phyloP scores from a whole-genome alignment of 495 filamentous ascomycete genomes.

The Trichoderma gamsii region DNA sequence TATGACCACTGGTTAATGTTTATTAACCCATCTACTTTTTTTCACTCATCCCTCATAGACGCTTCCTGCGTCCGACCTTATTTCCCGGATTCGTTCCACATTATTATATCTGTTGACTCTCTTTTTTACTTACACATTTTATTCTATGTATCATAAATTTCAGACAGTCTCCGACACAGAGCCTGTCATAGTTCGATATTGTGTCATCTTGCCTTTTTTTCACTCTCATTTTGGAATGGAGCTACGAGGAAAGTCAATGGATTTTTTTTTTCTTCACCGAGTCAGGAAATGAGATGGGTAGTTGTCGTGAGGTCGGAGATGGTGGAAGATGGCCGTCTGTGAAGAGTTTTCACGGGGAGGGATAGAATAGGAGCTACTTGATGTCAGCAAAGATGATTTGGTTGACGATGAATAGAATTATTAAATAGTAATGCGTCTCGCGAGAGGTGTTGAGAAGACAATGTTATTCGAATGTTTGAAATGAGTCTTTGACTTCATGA shows the following conservation, averaged over 20 bases:
- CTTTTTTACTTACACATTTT: neutral
- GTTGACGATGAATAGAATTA: neutral
- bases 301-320: neutral
- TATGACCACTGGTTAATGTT: conserved; percentile 1
- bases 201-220: neutral
- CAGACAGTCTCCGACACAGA: neutral
- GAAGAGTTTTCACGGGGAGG: neutral
- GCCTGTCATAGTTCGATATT: neutral
- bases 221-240: neutral
- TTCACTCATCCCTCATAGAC: neutral
- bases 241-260: neutral
- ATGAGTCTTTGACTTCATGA: neutral
- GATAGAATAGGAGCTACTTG: neutral
- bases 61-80: neutral
- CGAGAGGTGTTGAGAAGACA: conserved; percentile 1
- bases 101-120: neutral
- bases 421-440: neutral
- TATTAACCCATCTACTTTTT: neutral
- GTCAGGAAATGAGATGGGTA: neutral
- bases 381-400: neutral
- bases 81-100: neutral
- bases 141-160: neutral
- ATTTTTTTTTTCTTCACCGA: neutral
- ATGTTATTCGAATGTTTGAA: neutral
- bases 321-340: neutral